A percentile compares a stretch with the other conserved stretches of the same genome.
Conservation (phyloP, 306 rosid genomes). For the Gastrolobium bilobum region DNA sequence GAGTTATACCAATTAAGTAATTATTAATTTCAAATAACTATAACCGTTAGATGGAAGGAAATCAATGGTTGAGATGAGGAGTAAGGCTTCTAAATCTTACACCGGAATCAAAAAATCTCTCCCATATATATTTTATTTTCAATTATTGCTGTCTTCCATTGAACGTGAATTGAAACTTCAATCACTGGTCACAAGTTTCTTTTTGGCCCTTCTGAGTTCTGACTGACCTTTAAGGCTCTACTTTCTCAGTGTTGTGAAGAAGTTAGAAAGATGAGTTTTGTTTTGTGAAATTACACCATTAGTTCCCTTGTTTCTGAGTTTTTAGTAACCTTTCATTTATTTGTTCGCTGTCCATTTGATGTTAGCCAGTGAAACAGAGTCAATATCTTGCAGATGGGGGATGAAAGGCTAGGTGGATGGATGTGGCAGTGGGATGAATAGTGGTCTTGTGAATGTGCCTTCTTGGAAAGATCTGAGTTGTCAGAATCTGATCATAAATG, state of each 20-base stretch:
- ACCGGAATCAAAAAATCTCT: too few species aligned
- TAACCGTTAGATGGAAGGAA: too few species aligned
- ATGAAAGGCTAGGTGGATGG: constrained; percentile 14
- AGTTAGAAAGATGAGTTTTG: too few species aligned
- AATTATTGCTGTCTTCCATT: background rate
- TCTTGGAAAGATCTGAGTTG: background rate
- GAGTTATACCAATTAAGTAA: too few species aligned
- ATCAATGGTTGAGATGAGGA: too few species aligned
- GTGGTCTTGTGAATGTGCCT: background rate
- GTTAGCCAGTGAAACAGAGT: constrained; percentile 22
- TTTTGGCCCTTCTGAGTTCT: background rate
- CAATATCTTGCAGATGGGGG: constrained; percentile 8
- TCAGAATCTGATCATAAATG: constrained; percentile 23
- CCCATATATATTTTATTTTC: background rate
- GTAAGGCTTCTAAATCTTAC: too few species aligned
- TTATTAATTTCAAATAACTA: too few species aligned
- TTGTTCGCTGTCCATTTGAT: background rate
- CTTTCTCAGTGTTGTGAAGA: too few species aligned
- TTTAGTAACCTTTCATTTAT: background rate
- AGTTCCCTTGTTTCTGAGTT: too few species aligned
- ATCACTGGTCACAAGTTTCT: background rate
- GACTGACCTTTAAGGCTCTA: too few species aligned
- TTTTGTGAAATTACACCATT: too few species aligned
- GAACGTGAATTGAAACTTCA: background rate
- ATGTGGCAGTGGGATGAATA: background rate